Evolutionary conservation across 768 basidiomycete species (phyloP), one percentile per base, ranked within the genome.

Genomic region (Megacollybia marginata): DNA sequence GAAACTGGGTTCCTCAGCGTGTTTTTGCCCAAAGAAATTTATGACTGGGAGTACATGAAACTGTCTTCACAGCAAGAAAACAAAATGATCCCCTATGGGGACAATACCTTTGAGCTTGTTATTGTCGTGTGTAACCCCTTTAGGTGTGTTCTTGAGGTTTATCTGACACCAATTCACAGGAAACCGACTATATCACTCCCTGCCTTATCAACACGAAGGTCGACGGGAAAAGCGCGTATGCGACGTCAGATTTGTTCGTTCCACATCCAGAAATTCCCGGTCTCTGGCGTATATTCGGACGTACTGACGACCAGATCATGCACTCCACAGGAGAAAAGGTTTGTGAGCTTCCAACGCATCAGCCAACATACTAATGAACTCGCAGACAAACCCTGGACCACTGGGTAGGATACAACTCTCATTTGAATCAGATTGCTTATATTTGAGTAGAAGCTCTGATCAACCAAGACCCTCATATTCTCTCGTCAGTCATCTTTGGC

Each of bases 261-360:
- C 65, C 68, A 23, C 78, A 79, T 54, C 73, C 77, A 0, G 67
- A 65, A 0, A 69, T 65, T 31, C 50, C 67, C 5, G 62, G 69
- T 1, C 38, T 66, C 13, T 80, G 63, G 65, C 67, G 55, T 46
- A 56, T 78, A 36, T 57, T 55, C 33, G 72, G 72, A 5, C 54
- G 71, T 8, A 54, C 53, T 2, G 72, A 73, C 48, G 72, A 73
- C 48, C 72, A 73, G 52, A 69, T 72, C 38, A 64, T 69, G 60
- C 61, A 68, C 28, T 61, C 54, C 28, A 69, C 62, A 31, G 69
- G 69, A 18, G 66, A 69, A 51, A 68, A 66, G 62, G 66, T 65
- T 42, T 11, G 48, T 49, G 60, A 23, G 23, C 20, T 5, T 16
- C 2, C 11, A n/a, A n/a, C 6, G 23, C 23, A 6, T 28, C 23